Percentiles rank a stretch among this genome's conserved stretches.
Conservation (phyloP, 805 yeast genomes). For the Candida orba region DNA sequence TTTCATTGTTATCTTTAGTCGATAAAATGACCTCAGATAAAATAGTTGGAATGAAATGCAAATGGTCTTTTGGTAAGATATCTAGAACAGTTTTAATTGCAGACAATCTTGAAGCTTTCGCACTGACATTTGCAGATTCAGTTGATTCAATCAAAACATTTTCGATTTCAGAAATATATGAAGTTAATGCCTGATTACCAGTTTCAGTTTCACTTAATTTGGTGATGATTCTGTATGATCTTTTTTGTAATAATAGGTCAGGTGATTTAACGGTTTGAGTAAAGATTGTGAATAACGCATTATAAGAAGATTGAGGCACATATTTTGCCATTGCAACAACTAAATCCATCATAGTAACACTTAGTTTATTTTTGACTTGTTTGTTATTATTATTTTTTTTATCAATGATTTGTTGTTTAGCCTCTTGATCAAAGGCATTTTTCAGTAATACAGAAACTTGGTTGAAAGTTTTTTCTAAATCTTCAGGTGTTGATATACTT, state of each 20-base stretch:
- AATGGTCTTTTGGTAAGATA: conserved; percentile 53
- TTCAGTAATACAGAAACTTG: conserved; percentile 78
- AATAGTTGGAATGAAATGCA: conserved; percentile 73
- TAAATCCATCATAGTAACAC: conserved; percentile 87
- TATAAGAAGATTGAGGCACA: conserved; percentile 63
- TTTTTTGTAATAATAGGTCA: conserved; percentile 74
- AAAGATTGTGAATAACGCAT: conserved; percentile 73
- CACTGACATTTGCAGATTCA: conserved; percentile 55
- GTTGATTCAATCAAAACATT: conserved; percentile 50
- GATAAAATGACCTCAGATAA: conserved; percentile 84
- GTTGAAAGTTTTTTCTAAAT: conserved; percentile 69
- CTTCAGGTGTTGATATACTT: conserved; percentile 58
- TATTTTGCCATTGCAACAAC: conserved; percentile 82
- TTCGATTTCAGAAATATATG: conserved; percentile 53
- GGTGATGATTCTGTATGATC: conserved; percentile 75
- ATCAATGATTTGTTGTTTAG: conserved; percentile 12
- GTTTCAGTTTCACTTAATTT: conserved; percentile 61
- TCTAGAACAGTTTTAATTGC: conserved; percentile 58
- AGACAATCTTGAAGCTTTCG: conserved; percentile 72
- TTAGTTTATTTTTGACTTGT: conserved; percentile 37
- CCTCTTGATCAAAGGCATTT: conserved; percentile 60
- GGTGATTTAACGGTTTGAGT: conserved; percentile 51
- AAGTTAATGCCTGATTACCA: conserved; percentile 49
- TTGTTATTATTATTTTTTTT: conserved; percentile 22
- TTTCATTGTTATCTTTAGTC: conserved; percentile 90